These are phyloP conservation scores for Mucor circinelloides DNA, from an alignment of 371 early-diverging fungal genomes.

Conservation along the genomic window DNA sequence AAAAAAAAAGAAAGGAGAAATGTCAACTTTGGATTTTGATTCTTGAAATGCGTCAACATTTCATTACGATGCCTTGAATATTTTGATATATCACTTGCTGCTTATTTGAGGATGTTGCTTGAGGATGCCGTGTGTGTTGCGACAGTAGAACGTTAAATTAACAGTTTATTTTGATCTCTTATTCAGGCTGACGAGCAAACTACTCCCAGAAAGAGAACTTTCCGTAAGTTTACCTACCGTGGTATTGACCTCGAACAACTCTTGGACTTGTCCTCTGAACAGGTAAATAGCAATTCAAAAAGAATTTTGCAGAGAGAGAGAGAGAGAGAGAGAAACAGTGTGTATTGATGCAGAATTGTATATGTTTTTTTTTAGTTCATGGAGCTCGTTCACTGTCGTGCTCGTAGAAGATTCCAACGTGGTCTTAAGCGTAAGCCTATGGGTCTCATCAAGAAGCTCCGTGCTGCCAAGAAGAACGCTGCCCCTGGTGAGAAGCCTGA, in stretches of 20 bases:
- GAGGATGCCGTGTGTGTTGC: background rate
- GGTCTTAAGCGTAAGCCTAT: constrained; percentile 98
- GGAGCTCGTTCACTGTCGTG: constrained; percentile 93
- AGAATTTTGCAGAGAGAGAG: background rate
- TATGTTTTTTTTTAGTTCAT: constrained; percentile 69
- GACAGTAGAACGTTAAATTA: background rate
- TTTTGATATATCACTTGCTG: background rate
- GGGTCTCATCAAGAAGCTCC: constrained; percentile 95
- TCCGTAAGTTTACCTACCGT: constrained; percentile 97
- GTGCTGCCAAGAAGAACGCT: constrained; percentile 93
- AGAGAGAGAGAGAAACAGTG: background rate
- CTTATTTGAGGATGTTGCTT: background rate
- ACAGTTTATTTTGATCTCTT: background rate
- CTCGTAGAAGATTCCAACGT: constrained; percentile 95
- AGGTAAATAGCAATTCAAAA: constrained; percentile 40
- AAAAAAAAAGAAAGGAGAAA: background rate
- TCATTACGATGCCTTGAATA: background rate
- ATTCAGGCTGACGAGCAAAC: constrained; percentile 56
- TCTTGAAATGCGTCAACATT: background rate
- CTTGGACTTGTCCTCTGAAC: constrained; percentile 88
- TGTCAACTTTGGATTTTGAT: background rate
- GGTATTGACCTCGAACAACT: constrained; percentile 91
- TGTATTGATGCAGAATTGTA: background rate
- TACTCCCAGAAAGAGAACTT: constrained; percentile 86
- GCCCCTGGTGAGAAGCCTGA: constrained; percentile 50